Base-by-base conservation (phyloP, 2,329 filamentous ascomycete species). In the Sclerotinia borealis region DNA sequence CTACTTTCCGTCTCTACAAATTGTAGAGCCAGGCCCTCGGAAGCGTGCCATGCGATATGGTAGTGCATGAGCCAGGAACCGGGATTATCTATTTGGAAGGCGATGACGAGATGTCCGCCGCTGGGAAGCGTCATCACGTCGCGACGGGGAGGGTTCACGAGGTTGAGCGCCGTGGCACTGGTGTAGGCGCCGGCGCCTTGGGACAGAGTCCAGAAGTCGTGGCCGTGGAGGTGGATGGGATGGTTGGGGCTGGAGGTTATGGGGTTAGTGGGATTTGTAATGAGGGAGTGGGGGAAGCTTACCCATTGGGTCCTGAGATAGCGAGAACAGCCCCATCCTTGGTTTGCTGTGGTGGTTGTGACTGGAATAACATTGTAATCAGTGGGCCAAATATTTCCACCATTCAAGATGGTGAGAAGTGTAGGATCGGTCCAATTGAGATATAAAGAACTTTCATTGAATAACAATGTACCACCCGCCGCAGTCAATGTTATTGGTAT, bases 1-100 rank as follows among this genome's bases (percentile, higher is more conserved):
- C 65, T 43, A 34, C 45, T 55, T 61, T 71, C 66, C 25, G 64
- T 51, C 61, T 77, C 79, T 6, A 85, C 73, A 65, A 85, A 80
- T 69, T 83, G 80, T 29, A 80, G 67, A 17, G 83, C 76, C 54
- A 85, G 77, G 4, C 83, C 83, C 9, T 78, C 77, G 1, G 80
- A 81, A 1, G 79, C 78, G 69, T 86, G 83, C 83, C 83, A 86
- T 3, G 73, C 73, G 59, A 76, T 73, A 59, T 76, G 75, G 67
- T 75, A 77, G 62, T 77, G 75, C 47, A 73, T 47, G 22, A 74
- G 59, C 72, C 72, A 74, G 8, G 69, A 67, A 7, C 72, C 71
- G 36, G 72, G 72, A 41, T 74, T 74, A 49, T 74, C 71, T 11
- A 69, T 72, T 63, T 72, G 68, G 64, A 72, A 73, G 1, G 69